phyloP scores from a whole-genome alignment of 208 protist genomes.

The Wallacemonas collosoma region DNA sequence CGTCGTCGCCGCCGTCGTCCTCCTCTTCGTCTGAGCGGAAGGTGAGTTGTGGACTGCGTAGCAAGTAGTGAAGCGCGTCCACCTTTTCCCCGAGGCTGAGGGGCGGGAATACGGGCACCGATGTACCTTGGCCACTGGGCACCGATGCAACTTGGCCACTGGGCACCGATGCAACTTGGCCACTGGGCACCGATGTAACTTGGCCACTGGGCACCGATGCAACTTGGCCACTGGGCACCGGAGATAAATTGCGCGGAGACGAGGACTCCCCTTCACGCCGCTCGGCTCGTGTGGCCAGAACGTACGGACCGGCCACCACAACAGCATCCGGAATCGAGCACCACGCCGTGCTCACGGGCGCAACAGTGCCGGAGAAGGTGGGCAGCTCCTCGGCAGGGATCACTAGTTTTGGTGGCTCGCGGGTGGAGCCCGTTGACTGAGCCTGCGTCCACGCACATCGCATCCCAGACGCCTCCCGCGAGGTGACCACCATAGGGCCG shows the following conservation, averaged over 20 bases:
- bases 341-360: not conserved
- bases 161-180: not conserved
- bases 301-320: constrained; percentile 58
- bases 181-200: not conserved
- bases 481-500: constrained; percentile 18
- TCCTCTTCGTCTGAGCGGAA: constrained; percentile 23
- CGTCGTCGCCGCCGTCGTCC: constrained; percentile 22
- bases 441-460: constrained; percentile 10
- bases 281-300: constrained; percentile 50
- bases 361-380: not conserved
- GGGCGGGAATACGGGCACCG: not conserved
- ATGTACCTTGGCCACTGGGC: not conserved
- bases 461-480: not conserved
- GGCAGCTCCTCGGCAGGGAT: not conserved
- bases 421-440: constrained; percentile 6
- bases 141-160: not conserved
- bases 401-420: constrained; percentile 3
- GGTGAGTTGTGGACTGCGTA: constrained; percentile 2
- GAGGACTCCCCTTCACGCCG: constrained; percentile 29
- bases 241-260: not conserved
- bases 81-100: constrained; percentile 15
- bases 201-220: not conserved
- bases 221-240: not conserved
- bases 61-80: not conserved
- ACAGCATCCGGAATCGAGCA: not conserved